phyloP scores from a whole-genome alignment of 441 rosid species.

The Populus hybrid region DNA sequence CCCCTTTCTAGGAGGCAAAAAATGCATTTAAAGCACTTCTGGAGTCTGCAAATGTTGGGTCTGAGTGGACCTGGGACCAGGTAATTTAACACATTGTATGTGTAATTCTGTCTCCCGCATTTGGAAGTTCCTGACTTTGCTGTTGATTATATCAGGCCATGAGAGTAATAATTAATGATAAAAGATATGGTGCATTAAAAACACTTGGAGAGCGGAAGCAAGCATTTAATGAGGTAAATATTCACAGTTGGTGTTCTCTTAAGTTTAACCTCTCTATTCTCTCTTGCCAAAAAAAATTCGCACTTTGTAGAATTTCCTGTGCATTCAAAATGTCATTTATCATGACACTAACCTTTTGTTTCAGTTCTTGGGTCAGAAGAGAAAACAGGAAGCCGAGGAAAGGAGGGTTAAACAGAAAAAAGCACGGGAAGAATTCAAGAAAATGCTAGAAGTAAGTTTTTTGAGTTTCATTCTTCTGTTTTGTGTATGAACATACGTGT shows the following conservation, averaged over 20 bases:
- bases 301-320: neutral
- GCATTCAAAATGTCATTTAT: neutral
- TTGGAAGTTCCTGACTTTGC: neutral
- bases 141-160: constrained; percentile 44
- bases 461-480: constrained; percentile 1
- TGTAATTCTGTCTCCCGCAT: neutral
- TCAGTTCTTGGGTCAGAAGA: constrained; percentile 92
- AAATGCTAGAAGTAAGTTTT: constrained; percentile 84
- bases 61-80: constrained; percentile 99
- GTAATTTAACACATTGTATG: constrained; percentile 33
- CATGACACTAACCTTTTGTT: constrained; percentile 10
- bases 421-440: constrained; percentile 83
- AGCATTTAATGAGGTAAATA: constrained; percentile 90
- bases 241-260: neutral
- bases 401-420: constrained; percentile 87
- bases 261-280: neutral
- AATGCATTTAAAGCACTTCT: constrained; percentile 92
- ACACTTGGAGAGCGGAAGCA: constrained; percentile 98
- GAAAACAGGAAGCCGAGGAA: constrained; percentile 91
- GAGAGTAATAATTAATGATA: constrained; percentile 82
- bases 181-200: constrained; percentile 85
- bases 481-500: neutral
- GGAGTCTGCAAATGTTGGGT: constrained; percentile 81
- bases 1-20: constrained; percentile 75
- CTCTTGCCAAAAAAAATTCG: too few species aligned